Evolutionary conservation across 1,284 basidiomycete genomes (phyloP), one percentile per base, ranked within the genome.

Genomic region (Pseudomicrostroma phylloplanum): DNA sequence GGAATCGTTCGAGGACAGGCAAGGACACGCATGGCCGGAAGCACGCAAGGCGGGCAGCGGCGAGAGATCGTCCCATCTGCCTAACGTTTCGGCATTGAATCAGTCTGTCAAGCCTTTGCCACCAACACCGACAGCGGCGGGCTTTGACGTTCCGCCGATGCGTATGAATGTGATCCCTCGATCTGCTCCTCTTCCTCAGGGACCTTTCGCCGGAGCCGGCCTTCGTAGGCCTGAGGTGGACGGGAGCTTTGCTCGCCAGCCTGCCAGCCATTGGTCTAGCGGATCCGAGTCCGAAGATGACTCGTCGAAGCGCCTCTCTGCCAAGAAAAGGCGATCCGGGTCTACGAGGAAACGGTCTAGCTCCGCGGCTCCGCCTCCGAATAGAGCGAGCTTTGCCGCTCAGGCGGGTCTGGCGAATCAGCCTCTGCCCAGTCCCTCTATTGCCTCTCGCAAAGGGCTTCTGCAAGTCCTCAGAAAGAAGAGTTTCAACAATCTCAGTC

Each of bases 391-490:
- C n/a, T n/a, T n/a, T 48, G 21, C 51, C 21, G 51, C 21, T 8
- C 51, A 54, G 13, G 51, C 51, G 13, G 6, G 8, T 8, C 4
- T 25, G 25, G 21, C 51, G 8, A 19, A 54, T 21, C 51, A 21
- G 7, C 13, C 51, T 54, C 51, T 19, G 26, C 43, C 43, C 7
- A 15, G 51, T 25, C 51, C 17, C 21, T 54, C 30, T 36, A 36
- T 36, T 36, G 30, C 9, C 30, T 4, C 30, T 26, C 19, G 51
- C 21, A 54, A 54, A 25, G 26, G 51, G 4, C 25, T 54, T 13
- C 26, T 54, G 51, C 51, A 54, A 15, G 36, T 48, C 1, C 51
- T 73, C 25, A 53, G 69, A 2, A 73, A 71, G 61, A 73, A 73
- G 61, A 73, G 71, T 59, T 55, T 69, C 25, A 58, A 66, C 7